phyloP scores from a whole-genome alignment of 1,139 yeast species.

The Zhuliangozyma blackwelliae region DNA sequence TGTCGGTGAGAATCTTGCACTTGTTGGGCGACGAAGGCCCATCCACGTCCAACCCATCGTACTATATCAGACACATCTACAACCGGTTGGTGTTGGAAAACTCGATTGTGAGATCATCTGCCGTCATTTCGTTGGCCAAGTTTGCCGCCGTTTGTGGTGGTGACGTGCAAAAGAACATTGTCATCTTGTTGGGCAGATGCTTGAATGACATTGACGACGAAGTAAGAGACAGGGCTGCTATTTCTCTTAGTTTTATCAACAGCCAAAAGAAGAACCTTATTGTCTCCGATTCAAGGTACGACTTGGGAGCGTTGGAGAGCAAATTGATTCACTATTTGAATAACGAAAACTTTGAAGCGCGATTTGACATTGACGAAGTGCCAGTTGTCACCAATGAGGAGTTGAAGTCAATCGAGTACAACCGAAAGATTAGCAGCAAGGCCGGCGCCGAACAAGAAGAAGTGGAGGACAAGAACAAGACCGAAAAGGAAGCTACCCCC shows the following conservation, averaged over 20 bases:
- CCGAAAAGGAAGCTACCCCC: slow-evolving; percentile 8
- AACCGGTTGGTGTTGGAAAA: slow-evolving; percentile 95
- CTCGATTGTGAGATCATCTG: slow-evolving; percentile 92
- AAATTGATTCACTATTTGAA: slow-evolving; percentile 70
- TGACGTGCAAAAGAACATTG: slow-evolving; percentile 62
- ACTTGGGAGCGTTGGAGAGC: slow-evolving; percentile 71
- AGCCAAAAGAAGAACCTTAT: slow-evolving; percentile 51
- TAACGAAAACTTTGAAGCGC: slow-evolving; percentile 53
- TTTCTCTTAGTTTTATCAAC: slow-evolving; percentile 67
- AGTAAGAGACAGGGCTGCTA: slow-evolving; percentile 95
- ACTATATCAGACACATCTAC: slow-evolving; percentile 92
- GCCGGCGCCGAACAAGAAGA: slow-evolving; percentile 8
- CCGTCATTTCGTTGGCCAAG: slow-evolving; percentile 87
- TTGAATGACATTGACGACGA: slow-evolving; percentile 91
- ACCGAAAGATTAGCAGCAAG: slow-evolving; percentile 39
- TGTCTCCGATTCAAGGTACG: slow-evolving; percentile 66
- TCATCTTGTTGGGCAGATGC: slow-evolving; percentile 75
- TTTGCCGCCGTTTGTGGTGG: slow-evolving; percentile 80
- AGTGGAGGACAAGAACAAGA: slow-evolving; percentile 1
- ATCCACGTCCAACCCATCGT: slow-evolving; percentile 75
- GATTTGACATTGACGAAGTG: slow-evolving; percentile 70
- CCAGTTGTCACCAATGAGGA: slow-evolving; percentile 64
- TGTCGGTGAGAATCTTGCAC: slow-evolving; percentile 86
- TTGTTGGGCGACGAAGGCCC: slow-evolving; percentile 95
- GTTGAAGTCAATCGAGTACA: slow-evolving; percentile 55